These are phyloP conservation scores for Eimeria sp. DNA, from an alignment of 169 alveolate species.

Conservation along the genomic window DNA sequence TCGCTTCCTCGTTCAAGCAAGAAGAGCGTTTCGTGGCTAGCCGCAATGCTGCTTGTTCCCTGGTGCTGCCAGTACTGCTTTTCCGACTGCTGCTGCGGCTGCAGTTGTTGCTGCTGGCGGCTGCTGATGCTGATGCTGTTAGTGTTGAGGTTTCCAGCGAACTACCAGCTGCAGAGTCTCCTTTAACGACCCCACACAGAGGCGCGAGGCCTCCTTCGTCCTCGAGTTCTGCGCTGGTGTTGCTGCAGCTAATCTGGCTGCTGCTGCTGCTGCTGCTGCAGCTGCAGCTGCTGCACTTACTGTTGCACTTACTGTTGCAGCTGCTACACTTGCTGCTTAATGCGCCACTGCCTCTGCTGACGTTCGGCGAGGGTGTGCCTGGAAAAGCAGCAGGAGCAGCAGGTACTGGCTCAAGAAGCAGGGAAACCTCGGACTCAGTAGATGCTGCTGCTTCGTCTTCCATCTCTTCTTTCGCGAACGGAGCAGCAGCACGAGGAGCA, in stretches of 20 bases:
- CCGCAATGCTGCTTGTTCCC: neutral
- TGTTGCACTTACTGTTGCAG: too few species aligned
- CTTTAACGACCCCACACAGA: neutral
- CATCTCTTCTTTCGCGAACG: neutral
- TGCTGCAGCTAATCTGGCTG: conserved; percentile 5
- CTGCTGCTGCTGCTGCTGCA: conserved; percentile 13
- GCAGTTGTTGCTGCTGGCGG: conserved; percentile 27
- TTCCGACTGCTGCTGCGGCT: neutral
- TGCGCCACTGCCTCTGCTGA: neutral
- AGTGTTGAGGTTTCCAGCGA: neutral
- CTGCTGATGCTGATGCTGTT: neutral
- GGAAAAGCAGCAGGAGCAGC: neutral
- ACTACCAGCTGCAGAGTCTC: neutral
- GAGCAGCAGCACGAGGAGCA: neutral
- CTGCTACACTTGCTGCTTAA: neutral
- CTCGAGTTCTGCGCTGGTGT: neutral
- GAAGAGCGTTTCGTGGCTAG: neutral
- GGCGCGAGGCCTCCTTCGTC: neutral
- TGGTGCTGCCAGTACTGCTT: neutral
- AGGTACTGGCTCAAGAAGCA: neutral
- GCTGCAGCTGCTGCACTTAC: neutral
- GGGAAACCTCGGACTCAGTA: neutral
- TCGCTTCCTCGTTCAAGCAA: neutral
- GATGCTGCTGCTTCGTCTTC: neutral
- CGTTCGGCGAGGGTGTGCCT: neutral